Conservation (phyloP, 306 rosid species). For the Quercus berberidifolia region DNA sequence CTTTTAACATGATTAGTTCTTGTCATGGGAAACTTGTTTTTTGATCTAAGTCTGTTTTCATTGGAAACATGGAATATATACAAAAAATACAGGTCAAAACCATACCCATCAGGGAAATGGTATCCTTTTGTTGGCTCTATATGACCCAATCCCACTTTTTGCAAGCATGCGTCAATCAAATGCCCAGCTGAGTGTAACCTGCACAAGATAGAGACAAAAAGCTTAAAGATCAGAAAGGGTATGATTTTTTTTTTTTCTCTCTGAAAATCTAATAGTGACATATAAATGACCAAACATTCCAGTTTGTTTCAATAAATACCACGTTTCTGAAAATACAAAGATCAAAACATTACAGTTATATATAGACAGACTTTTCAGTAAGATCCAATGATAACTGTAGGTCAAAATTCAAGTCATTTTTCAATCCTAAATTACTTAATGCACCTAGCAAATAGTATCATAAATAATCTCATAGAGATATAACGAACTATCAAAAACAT, state of each 20-base stretch:
- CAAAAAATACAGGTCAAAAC: neutral
- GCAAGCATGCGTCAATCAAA: slow-evolving; percentile 62
- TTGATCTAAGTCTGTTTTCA: too few species aligned
- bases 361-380: too few species aligned
- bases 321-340: neutral
- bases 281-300: neutral
- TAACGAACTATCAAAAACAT: too few species aligned
- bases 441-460: too few species aligned
- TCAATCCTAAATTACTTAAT: too few species aligned
- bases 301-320: neutral
- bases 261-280: neutral
- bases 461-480: too few species aligned
- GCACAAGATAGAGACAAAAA: neutral
- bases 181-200: slow-evolving; percentile 83
- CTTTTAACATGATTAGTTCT: too few species aligned
- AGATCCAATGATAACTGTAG: too few species aligned
- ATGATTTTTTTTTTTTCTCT: neutral
- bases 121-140: slow-evolving; percentile 67
- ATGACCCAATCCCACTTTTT: slow-evolving; percentile 54
- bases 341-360: too few species aligned
- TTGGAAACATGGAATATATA: too few species aligned
- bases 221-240: neutral
- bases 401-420: too few species aligned
- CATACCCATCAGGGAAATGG: slow-evolving; percentile 83
- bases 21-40: too few species aligned